Percentiles rank a stretch among this genome's conserved stretches.
These are phyloP conservation scores for Colletotrichum filicis DNA, from an alignment of 2,329 filamentous ascomycete genomes.

Conservation along the genomic window DNA sequence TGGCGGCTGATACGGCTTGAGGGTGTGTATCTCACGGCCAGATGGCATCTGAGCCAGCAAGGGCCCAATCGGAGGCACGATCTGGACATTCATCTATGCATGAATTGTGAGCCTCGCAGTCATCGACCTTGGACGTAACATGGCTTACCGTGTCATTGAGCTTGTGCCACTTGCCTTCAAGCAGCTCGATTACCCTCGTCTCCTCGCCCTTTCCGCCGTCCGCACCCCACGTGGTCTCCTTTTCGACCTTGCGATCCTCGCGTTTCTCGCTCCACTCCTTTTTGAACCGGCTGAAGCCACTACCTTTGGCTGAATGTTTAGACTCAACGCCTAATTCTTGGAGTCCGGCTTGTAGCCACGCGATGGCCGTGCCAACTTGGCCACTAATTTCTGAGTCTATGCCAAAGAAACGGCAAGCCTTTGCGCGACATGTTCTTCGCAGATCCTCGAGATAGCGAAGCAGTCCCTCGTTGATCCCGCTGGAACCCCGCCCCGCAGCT, in stretches of 20 bases:
- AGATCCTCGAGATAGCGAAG: conserved; percentile 81
- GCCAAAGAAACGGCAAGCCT: conserved; percentile 89
- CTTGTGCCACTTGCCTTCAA: conserved; percentile 90
- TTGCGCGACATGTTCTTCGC: conserved; percentile 78
- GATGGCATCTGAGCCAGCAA: conserved; percentile 85
- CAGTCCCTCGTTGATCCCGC: conserved; percentile 72
- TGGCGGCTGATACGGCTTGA: conserved; percentile 75
- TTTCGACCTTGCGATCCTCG: conserved; percentile 84
- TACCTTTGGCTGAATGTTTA: conserved; percentile 62
- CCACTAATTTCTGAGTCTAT: conserved; percentile 88
- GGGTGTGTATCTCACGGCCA: conserved; percentile 84
- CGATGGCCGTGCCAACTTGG: conserved; percentile 85
- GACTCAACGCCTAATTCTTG: conserved; percentile 76
- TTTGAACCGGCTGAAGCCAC: conserved; percentile 72
- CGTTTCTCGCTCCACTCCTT: conserved; percentile 81
- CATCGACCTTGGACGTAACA: neutral
- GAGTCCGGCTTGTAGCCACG: conserved; percentile 84
- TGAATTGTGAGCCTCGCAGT: neutral
- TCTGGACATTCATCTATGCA: conserved; percentile 79
- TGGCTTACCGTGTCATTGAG: conserved; percentile 86
- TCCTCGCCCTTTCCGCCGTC: conserved; percentile 91
- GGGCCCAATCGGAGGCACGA: conserved; percentile 76
- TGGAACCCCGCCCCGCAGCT: conserved; percentile 43
- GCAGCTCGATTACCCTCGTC: conserved; percentile 83
- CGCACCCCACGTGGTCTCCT: conserved; percentile 77